A percentile compares a stretch with the other conserved stretches of the same genome.
Conservation (phyloP, 2,329 filamentous ascomycete genomes). For the Penicillium sp. region DNA sequence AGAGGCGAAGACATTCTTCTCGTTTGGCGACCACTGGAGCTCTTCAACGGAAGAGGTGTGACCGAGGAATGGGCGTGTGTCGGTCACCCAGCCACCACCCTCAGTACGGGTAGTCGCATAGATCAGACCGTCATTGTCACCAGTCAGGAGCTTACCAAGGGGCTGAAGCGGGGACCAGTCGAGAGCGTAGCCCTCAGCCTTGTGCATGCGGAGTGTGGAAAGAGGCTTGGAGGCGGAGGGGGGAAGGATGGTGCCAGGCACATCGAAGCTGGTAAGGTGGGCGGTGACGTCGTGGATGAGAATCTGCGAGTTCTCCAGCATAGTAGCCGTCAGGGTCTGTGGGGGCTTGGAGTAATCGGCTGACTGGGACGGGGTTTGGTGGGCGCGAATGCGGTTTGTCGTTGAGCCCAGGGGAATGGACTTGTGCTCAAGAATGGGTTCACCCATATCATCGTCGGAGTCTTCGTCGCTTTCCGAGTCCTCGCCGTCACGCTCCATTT, state of each 20-base stretch:
- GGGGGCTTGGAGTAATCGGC: constrained; percentile 68
- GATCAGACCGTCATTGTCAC: constrained; percentile 87
- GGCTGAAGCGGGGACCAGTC: constrained; percentile 88
- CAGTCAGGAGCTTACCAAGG: constrained; percentile 82
- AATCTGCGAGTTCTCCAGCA: constrained; percentile 86
- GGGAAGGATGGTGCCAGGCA: constrained; percentile 76
- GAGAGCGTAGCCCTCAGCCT: constrained; percentile 90
- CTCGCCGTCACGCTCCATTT: constrained; percentile 73
- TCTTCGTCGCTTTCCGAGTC: constrained; percentile 70
- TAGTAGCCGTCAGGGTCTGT: constrained; percentile 82
- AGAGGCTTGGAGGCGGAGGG: constrained; percentile 85
- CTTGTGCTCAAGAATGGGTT: constrained; percentile 92
- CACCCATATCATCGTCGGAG: constrained; percentile 67
- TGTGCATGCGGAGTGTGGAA: constrained; percentile 85
- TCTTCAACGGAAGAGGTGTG: constrained; percentile 89
- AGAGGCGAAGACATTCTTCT: constrained; percentile 91
- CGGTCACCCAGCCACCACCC: constrained; percentile 85
- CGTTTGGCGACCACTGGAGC: constrained; percentile 92
- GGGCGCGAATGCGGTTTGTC: constrained; percentile 88
- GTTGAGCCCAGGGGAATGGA: constrained; percentile 82
- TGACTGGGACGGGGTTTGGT: constrained; percentile 70
- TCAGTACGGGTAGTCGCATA: constrained; percentile 84
- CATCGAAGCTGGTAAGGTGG: constrained; percentile 86
- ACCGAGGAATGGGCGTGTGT: constrained; percentile 77
- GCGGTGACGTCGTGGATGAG: constrained; percentile 93